These are phyloP conservation scores for Stemphylium lycopersici DNA, from an alignment of 2,329 filamentous ascomycete species.

Conservation along the genomic window DNA sequence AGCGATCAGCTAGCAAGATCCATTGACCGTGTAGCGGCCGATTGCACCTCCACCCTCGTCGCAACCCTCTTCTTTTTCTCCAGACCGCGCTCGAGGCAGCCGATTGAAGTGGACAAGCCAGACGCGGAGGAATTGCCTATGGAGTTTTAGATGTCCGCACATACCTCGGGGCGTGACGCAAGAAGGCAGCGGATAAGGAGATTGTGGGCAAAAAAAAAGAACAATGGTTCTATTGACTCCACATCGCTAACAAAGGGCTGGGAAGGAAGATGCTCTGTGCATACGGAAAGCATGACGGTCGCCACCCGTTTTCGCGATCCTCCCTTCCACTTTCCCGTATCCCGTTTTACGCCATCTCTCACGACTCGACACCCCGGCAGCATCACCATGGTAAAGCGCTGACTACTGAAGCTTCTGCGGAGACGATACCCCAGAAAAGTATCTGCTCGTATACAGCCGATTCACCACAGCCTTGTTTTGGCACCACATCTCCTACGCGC, in stretches of 20 bases:
- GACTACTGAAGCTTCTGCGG: not conserved
- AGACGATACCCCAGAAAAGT: too few relatives aligned
- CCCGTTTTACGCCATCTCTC: slow-evolving; percentile 4
- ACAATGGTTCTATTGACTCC: not conserved
- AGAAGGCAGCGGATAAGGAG: not conserved
- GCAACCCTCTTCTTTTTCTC: too few relatives aligned
- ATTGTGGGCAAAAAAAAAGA: slow-evolving; percentile 8
- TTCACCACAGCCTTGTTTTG: not conserved
- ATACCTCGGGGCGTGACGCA: not conserved
- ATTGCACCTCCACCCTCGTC: too few relatives aligned
- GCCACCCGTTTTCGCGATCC: not conserved
- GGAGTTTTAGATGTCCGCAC: too few relatives aligned
- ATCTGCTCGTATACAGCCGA: too few relatives aligned
- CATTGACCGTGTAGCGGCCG: not conserved
- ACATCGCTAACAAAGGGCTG: not conserved
- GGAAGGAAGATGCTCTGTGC: slow-evolving; percentile 6
- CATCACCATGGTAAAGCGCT: not conserved
- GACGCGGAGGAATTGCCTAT: too few relatives aligned
- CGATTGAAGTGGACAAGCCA: too few relatives aligned
- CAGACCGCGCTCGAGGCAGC: too few relatives aligned
- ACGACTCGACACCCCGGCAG: not conserved
- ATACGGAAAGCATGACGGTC: slow-evolving; percentile 2
- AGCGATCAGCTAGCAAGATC: slow-evolving; percentile 8
- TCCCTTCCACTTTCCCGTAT: not conserved
- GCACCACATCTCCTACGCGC: not conserved